A percentile compares a stretch with the other conserved stretches of the same genome.
Conservation (phyloP, 2,329 filamentous ascomycete genomes). For the Xylariaceae sp. region DNA sequence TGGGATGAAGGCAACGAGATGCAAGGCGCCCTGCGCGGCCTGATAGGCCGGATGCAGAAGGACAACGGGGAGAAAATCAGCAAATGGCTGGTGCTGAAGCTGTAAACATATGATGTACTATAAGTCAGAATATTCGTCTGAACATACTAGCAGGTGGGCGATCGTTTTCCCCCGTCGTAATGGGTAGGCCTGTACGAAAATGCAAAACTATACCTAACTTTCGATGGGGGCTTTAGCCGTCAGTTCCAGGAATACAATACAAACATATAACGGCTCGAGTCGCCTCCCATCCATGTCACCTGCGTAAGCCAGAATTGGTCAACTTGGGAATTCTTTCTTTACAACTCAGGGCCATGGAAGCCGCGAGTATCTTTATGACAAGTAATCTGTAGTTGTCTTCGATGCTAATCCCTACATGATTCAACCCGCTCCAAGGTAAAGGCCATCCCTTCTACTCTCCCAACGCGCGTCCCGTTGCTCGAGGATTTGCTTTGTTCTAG, state of each 20-base stretch:
- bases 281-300: neutral
- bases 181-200: conserved; percentile 14
- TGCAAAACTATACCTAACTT: neutral
- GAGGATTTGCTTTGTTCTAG: conserved; percentile 15
- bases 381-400: neutral
- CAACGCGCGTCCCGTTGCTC: conserved; percentile 1
- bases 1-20: conserved; percentile 69
- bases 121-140: neutral
- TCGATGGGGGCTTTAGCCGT: neutral
- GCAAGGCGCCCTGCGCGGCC: conserved; percentile 69
- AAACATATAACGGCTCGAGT: no score
- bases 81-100: conserved; percentile 53
- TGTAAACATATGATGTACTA: conserved; percentile 32
- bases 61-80: conserved; percentile 32
- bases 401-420: conserved; percentile 8
- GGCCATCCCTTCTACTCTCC: conserved; percentile 1
- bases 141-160: no score
- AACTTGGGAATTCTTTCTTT: neutral
- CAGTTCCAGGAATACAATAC: no score
- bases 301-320: neutral
- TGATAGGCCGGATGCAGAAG: conserved; percentile 58
- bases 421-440: conserved; percentile 4
- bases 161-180: neutral
- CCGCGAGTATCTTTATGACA: neutral
- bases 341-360: neutral